Conservation (phyloP, 768 basidiomycete genomes). For the Boletus sp. region DNA sequence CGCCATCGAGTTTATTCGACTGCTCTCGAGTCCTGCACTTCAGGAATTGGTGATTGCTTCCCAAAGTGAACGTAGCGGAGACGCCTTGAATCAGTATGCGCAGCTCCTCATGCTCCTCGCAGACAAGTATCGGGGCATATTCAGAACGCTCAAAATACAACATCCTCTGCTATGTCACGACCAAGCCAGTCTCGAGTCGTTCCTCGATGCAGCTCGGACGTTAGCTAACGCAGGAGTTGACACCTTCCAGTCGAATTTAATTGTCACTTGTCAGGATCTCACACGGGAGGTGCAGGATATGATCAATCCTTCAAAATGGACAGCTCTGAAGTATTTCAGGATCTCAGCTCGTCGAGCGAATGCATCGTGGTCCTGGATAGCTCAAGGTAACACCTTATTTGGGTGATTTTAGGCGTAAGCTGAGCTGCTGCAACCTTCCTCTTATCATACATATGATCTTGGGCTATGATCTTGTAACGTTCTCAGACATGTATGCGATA, state of each 20-base stretch:
- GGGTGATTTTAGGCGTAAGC: neutral
- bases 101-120: constrained; percentile 21
- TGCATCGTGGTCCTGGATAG: constrained; percentile 15
- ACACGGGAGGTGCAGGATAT: constrained; percentile 20
- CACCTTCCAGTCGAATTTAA: constrained; percentile 14
- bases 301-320: constrained; percentile 22
- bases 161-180: constrained; percentile 16
- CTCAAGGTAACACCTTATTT: constrained; percentile 3
- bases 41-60: constrained; percentile 17
- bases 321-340: constrained; percentile 10
- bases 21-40: constrained; percentile 19
- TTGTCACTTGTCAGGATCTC: constrained; percentile 18
- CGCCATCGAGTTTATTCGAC: constrained; percentile 20
- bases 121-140: constrained; percentile 20
- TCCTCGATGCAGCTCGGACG: constrained; percentile 17
- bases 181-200: constrained; percentile 13
- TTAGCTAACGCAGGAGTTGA: constrained; percentile 13
- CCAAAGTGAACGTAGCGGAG: constrained; percentile 15
- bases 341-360: constrained; percentile 11
- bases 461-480: neutral
- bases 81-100: constrained; percentile 10
- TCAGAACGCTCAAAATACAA: constrained; percentile 19
- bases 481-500: neutral
- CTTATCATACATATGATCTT: neutral
- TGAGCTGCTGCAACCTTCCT: neutral